Evolutionary conservation across 768 basidiomycete genomes (phyloP).

Genomic region (Lactarius trivialis): DNA sequence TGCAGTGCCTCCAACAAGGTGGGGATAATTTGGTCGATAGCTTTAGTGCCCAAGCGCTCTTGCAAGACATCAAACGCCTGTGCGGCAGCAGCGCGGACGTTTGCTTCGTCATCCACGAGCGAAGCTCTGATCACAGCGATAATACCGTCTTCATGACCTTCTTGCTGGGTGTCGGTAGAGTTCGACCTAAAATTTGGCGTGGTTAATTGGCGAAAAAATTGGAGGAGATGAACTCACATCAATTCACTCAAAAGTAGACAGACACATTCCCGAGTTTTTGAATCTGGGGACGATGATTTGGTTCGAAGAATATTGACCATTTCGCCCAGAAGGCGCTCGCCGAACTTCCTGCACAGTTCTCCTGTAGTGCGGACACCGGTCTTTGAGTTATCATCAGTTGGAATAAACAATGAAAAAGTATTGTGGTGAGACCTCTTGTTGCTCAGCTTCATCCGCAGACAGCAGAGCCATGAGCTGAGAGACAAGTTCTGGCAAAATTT

Average conservation of each 20-base stretch:
- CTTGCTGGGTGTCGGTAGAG: constrained; percentile 74
- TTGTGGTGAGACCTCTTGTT: constrained; percentile 65
- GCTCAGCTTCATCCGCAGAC: constrained; percentile 73
- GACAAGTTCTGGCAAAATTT: constrained; percentile 83
- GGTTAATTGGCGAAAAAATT: constrained; percentile 7
- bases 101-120: constrained; percentile 81
- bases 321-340: constrained; percentile 82
- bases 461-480: constrained; percentile 71
- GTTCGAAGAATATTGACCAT: constrained; percentile 73
- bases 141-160: constrained; percentile 84
- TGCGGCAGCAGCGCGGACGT: constrained; percentile 85
- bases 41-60: constrained; percentile 81
- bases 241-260: constrained; percentile 85
- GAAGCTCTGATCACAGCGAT: constrained; percentile 77
- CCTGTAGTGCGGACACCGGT: constrained; percentile 82
- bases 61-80: constrained; percentile 88
- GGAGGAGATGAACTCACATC: constrained; percentile 47
- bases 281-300: constrained; percentile 54
- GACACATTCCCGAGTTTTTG: constrained; percentile 71
- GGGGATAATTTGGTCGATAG: constrained; percentile 95
- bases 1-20: constrained; percentile 89
- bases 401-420: neutral
- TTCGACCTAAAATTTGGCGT: constrained; percentile 55
- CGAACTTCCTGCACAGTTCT: constrained; percentile 92
- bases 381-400: constrained; percentile 34